Evolutionary conservation across 148 eudicot genomes (phyloP).

Genomic region (Fagopyrum esculentum): DNA sequence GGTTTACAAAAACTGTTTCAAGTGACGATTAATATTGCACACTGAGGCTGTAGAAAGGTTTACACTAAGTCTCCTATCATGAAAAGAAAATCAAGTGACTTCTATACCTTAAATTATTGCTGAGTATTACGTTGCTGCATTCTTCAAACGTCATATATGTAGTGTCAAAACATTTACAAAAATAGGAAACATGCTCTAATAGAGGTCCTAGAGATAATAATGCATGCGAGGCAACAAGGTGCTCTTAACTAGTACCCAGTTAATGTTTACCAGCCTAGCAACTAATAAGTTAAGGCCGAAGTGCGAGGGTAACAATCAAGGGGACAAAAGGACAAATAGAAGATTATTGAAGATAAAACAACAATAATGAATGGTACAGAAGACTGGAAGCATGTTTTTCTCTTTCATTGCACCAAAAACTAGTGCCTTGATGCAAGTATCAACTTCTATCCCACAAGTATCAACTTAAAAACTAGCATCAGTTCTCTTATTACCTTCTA

Average conservation of each 20-base stretch:
- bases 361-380: neutral
- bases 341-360: neutral
- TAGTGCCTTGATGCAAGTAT: slow-evolving; percentile 54
- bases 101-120: neutral
- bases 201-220: too few relatives aligned
- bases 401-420: slow-evolving; percentile 1
- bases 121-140: neutral
- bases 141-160: neutral
- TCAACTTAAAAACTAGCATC: slow-evolving; percentile 53
- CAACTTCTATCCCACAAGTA: slow-evolving; percentile 12
- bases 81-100: too few relatives aligned
- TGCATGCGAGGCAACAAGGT: too few relatives aligned
- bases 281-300: neutral
- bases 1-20: too few relatives aligned
- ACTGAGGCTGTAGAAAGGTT: too few relatives aligned
- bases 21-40: too few relatives aligned
- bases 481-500: slow-evolving; percentile 30
- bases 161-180: neutral
- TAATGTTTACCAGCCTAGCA: neutral
- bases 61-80: neutral
- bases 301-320: neutral
- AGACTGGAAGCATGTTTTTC: too few relatives aligned
- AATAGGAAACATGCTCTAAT: neutral
- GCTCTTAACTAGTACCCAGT: neutral
- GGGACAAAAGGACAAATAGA: neutral